A percentile compares a stretch with the other conserved stretches of the same genome.
phyloP scores from a whole-genome alignment of 2,329 filamentous ascomycete species.

The Podosphaera xanthii region DNA sequence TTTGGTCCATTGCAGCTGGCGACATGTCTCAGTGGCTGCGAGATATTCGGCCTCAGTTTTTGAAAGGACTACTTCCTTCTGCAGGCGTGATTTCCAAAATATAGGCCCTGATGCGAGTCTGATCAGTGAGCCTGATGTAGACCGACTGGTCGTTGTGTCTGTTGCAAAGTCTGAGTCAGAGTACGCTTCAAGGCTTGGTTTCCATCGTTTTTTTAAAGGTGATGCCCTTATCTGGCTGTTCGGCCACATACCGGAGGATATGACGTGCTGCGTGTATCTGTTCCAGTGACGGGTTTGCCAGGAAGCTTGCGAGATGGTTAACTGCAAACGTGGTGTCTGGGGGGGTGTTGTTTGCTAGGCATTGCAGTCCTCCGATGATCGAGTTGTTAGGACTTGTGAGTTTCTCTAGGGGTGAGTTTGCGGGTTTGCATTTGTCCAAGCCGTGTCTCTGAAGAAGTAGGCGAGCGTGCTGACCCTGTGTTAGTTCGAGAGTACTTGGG shows the following conservation, averaged over 20 bases:
- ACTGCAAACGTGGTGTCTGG: not conserved
- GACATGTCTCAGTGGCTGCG: not conserved
- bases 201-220: not conserved
- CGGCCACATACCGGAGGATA: not conserved
- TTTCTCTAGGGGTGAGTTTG: no score
- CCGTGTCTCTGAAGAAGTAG: no score
- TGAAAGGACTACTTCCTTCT: not conserved
- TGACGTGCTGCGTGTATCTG: not conserved
- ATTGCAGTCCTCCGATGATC: not conserved
- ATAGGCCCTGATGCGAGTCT: not conserved
- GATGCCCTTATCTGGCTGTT: not conserved
- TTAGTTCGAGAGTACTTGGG: no score
- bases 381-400: not conserved
- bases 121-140: not conserved
- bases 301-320: not conserved
- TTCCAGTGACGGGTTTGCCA: not conserved
- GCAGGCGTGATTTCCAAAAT: not conserved
- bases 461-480: no score
- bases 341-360: not conserved
- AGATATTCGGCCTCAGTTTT: not conserved
- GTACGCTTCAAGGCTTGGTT: not conserved
- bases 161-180: not conserved
- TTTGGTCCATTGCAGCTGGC: not conserved
- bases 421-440: no score
- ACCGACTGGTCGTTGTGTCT: not conserved